Evolutionary conservation across 2,329 filamentous ascomycete genomes (phyloP).

Genomic region (Sarocladiaceae sp.): DNA sequence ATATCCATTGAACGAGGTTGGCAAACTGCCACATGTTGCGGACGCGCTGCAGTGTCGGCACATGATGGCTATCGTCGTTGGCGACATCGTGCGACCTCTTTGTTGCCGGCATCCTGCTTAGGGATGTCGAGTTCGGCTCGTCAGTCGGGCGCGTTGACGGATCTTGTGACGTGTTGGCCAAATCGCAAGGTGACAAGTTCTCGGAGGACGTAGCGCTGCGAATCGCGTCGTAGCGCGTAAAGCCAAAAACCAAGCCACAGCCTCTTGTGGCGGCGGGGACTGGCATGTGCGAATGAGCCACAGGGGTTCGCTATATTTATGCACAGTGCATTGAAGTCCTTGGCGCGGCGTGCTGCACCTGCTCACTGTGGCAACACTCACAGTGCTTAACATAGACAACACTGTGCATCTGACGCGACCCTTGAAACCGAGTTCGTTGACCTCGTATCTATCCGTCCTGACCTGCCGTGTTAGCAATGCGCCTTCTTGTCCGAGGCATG

Average conservation of each 20-base stretch:
- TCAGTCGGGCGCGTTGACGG: background rate
- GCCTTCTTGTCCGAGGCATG: background rate
- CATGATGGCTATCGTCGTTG: background rate
- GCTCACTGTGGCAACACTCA: too few relatives aligned
- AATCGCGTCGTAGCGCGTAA: constrained; percentile 9
- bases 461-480: background rate
- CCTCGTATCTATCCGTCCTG: too few relatives aligned
- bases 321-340: background rate
- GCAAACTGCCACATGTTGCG: constrained; percentile 96
- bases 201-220: too few relatives aligned
- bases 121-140: background rate
- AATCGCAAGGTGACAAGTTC: too few relatives aligned
- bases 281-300: constrained; percentile 3
- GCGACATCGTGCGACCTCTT: constrained; percentile 10
- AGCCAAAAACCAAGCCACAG: constrained; percentile 4
- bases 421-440: constrained; percentile 1
- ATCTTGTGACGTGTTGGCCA: too few relatives aligned
- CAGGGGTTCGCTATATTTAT: constrained; percentile 7
- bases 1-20: constrained; percentile 88
- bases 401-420: constrained; percentile 2
- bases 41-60: constrained; percentile 55
- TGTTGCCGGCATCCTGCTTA: constrained; percentile 9
- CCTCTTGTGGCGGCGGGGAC: background rate
- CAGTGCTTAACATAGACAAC: background rate
- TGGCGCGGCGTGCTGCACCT: too few relatives aligned